These are phyloP conservation scores for Lactarius hengduanensis DNA, from an alignment of 768 basidiomycete species.

Conservation along the genomic window DNA sequence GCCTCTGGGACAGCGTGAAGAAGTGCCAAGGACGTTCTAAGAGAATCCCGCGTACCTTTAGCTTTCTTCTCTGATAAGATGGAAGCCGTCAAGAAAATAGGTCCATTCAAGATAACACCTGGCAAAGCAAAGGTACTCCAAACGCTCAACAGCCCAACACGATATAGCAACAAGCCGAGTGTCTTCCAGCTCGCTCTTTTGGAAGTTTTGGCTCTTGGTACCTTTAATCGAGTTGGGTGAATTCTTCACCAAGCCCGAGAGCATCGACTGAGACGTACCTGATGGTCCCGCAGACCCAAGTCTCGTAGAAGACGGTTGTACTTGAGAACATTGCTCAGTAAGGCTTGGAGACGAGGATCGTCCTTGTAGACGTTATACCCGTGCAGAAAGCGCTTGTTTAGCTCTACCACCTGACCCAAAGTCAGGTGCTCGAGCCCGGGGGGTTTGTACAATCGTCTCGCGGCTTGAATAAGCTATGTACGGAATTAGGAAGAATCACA, in stretches of 20 bases:
- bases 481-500: constrained; percentile 2
- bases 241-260: constrained; percentile 14
- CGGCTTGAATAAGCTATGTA: constrained; percentile 89
- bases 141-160: constrained; percentile 66
- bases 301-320: constrained; percentile 88
- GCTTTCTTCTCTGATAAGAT: constrained; percentile 83
- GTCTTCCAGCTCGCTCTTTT: constrained; percentile 82
- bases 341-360: constrained; percentile 79
- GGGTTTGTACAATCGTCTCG: constrained; percentile 86
- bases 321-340: constrained; percentile 75
- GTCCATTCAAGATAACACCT: constrained; percentile 85
- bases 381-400: constrained; percentile 89
- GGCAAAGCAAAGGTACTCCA: constrained; percentile 88
- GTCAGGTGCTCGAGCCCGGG: constrained; percentile 86
- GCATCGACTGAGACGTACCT: constrained; percentile 46
- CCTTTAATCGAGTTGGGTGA: constrained; percentile 42
- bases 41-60: constrained; percentile 52
- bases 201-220: constrained; percentile 62
- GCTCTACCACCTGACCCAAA: constrained; percentile 90
- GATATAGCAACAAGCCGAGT: constrained; percentile 77
- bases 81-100: constrained; percentile 93
- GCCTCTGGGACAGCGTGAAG: constrained; percentile 62
- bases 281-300: constrained; percentile 90
- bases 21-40: constrained; percentile 1
- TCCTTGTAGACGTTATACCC: constrained; percentile 91